These are phyloP conservation scores for Paecilomyces variotii DNA, from an alignment of 2,329 filamentous ascomycete species.

Conservation along the genomic window DNA sequence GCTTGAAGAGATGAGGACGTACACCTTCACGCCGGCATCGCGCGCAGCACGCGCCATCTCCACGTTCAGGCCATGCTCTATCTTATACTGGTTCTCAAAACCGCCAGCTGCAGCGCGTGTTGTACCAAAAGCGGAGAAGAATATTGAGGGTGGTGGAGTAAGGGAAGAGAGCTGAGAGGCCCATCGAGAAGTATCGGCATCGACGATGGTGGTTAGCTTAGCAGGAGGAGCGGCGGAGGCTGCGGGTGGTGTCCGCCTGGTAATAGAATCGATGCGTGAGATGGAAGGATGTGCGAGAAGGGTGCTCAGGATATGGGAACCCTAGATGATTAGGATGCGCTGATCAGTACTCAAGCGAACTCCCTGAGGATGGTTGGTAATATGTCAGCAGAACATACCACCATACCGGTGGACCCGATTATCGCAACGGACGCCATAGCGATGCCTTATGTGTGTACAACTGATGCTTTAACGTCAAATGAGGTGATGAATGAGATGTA, in stretches of 20 bases:
- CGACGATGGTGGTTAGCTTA: slow-evolving; percentile 59
- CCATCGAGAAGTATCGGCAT: slow-evolving; percentile 64
- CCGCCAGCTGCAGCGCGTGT: slow-evolving; percentile 68
- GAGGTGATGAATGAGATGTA: background rate
- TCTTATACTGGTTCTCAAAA: slow-evolving; percentile 71
- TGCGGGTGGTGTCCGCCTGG: slow-evolving; percentile 33
- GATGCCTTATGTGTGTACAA: background rate
- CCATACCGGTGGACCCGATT: slow-evolving; percentile 42
- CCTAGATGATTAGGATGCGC: slow-evolving; percentile 41
- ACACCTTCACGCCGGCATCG: slow-evolving; percentile 62
- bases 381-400: slow-evolving; percentile 29
- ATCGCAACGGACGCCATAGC: slow-evolving; percentile 40
- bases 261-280: slow-evolving; percentile 37
- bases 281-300: slow-evolving; percentile 34
- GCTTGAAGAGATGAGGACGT: slow-evolving; percentile 63
- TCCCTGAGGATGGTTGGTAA: background rate
- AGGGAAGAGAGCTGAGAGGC: slow-evolving; percentile 49
- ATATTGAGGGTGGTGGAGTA: slow-evolving; percentile 50
- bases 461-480: background rate
- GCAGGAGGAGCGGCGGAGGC: slow-evolving; percentile 43
- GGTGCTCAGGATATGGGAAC: slow-evolving; percentile 62
- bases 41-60: slow-evolving; percentile 69
- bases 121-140: slow-evolving; percentile 74
- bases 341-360: slow-evolving; percentile 1
- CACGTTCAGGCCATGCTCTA: slow-evolving; percentile 81